Evolutionary conservation across 2,329 filamentous ascomycete genomes (phyloP).

Genomic region (Beauveria sp.): DNA sequence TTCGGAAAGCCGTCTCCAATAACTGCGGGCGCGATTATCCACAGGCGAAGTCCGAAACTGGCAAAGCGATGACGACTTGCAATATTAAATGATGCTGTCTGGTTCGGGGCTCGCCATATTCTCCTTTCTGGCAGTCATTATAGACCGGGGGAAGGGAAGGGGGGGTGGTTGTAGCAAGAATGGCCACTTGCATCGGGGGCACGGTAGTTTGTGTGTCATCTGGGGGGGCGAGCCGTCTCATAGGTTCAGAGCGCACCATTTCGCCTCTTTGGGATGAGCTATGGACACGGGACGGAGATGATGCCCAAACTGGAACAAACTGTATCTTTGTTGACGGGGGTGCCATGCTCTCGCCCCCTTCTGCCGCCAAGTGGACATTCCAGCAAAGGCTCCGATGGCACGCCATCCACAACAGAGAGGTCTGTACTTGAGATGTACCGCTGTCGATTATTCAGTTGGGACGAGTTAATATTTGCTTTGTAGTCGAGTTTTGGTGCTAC

Average conservation of each 20-base stretch:
- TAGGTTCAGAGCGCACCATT: conserved; percentile 5
- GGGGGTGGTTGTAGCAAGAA: background rate
- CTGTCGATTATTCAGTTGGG: no score
- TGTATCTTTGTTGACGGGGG: conserved; percentile 5
- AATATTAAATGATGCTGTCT: background rate
- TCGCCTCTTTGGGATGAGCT: background rate
- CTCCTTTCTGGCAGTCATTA: background rate
- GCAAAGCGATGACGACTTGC: background rate
- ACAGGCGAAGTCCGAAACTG: background rate
- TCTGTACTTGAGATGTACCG: no score
- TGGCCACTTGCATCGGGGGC: conserved; percentile 2
- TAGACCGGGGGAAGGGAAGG: background rate
- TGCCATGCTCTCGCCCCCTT: background rate
- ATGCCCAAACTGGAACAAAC: conserved; percentile 10
- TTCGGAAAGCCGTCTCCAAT: background rate
- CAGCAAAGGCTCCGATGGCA: background rate
- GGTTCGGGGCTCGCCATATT: conserved; percentile 1
- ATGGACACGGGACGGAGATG: conserved; percentile 8
- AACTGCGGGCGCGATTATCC: background rate
- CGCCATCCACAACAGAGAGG: background rate
- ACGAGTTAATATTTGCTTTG: no score
- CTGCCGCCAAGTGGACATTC: background rate
- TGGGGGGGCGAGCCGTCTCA: background rate
- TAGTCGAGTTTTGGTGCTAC: no score
- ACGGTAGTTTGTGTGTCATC: background rate